Percentiles rank a stretch among this genome's conserved stretches.
phyloP scores from a whole-genome alignment of 768 basidiomycete genomes.

The Leucocoprinus birnbaumii region DNA sequence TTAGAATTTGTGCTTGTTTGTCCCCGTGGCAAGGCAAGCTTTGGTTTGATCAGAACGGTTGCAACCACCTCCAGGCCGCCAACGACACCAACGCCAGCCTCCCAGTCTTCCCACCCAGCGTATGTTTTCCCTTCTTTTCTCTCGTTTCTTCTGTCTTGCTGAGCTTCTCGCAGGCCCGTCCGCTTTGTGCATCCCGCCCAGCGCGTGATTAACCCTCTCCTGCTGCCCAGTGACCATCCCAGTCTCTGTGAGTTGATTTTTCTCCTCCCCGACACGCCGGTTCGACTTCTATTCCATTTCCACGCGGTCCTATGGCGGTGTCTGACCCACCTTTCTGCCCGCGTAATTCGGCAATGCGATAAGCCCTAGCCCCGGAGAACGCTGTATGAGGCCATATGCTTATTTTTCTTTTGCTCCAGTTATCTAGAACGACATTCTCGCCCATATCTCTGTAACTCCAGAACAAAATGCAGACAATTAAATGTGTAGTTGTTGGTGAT shows the following conservation, averaged over 20 bases:
- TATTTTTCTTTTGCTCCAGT: constrained; percentile 14
- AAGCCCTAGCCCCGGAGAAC: constrained; percentile 8
- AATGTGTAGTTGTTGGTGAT: constrained; percentile 96
- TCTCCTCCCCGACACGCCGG: constrained; percentile 5
- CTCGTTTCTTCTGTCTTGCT: constrained; percentile 3
- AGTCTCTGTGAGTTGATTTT: constrained; percentile 20
- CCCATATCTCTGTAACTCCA: constrained; percentile 16
- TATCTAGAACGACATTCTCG: constrained; percentile 14
- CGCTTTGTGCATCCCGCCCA: constrained; percentile 6
- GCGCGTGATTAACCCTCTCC: constrained; percentile 12
- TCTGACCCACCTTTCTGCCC: constrained; percentile 25
- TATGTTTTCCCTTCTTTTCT: constrained; percentile 4
- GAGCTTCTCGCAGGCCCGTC: constrained; percentile 2
- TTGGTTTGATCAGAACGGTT: constrained; percentile 37
- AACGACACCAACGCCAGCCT: constrained; percentile 34
- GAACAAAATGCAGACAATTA: constrained; percentile 87
- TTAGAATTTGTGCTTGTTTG: constrained; percentile 16
- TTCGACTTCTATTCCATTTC: constrained; percentile 26
- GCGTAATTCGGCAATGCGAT: constrained; percentile 24
- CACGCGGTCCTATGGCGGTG: constrained; percentile 29
- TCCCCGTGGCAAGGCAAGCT: constrained; percentile 25
- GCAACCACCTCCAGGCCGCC: constrained; percentile 38
- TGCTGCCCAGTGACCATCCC: constrained; percentile 11
- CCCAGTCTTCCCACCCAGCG: constrained; percentile 13
- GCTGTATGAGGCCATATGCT: constrained; percentile 14